Base-by-base conservation (phyloP, 2,329 filamentous ascomycete genomes). In the Apiospora marii region DNA sequence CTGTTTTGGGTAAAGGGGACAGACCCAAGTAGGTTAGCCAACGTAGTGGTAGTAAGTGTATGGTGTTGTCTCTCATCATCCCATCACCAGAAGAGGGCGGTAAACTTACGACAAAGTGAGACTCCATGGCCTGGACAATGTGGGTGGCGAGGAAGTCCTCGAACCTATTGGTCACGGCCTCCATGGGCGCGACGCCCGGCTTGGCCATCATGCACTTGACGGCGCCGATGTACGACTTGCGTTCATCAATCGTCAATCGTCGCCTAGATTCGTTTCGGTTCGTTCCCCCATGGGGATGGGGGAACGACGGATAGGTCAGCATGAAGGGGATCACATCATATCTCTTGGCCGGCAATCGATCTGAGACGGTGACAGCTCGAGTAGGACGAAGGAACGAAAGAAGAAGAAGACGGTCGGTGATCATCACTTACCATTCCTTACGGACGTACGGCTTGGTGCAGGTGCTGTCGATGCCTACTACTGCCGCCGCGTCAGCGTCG, bases 131-230 rank as follows among this genome's bases (percentile, higher is more conserved):
- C 68, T 78, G 70, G 44, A 74, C 74, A 43, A 78, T 78, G 48
- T 79, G 78, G 22, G 77, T 74, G 14, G 75, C 75, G 46, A 76
- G 71, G 67, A 78, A 79, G 58, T 79, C 78, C 27, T 79, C 78
- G 24, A 74, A 79, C 2, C 78, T 74, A 27, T 74, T 76, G 71
- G 74, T 76, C 27, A 76, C 74, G 8, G 74, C 77, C 0, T 74
- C 68, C 1, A 72, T 4, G n/a, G 68, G 67, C 24, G 69, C 51
- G 51, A 48, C 46, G 34, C 72, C 49, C 0, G 74, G 37, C 24
- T 71, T 72, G 3, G 67, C 46, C 69, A 75, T 70, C 44, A 73
- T 41, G 49, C 74, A 73, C 53, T 74, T 67, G 30, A 75, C 43
- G 14, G 74, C 72, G 14, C 44, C 49, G 34, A 74, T 74, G 46